A percentile compares a stretch with the other conserved stretches of the same genome.
These are phyloP conservation scores for Leccinum solheimii DNA, from an alignment of 1,284 basidiomycete genomes.

Conservation along the genomic window DNA sequence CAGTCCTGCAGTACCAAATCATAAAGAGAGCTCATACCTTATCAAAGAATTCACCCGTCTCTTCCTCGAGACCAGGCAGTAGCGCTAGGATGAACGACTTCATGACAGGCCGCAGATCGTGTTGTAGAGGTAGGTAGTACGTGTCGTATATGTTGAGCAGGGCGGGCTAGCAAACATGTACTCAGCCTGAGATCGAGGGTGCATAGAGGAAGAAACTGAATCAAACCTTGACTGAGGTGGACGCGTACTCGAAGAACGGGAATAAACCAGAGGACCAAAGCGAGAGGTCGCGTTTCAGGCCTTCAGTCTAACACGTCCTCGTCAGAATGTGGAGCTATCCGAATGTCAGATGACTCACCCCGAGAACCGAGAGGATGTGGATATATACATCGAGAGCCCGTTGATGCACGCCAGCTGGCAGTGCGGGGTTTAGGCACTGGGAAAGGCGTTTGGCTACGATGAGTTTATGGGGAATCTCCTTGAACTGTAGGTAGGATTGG, in stretches of 20 bases:
- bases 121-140: slow-evolving; percentile 87
- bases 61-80: slow-evolving; percentile 93
- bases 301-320: slow-evolving; percentile 65
- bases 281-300: slow-evolving; percentile 83
- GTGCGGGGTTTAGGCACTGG: slow-evolving; percentile 95
- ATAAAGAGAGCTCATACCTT: slow-evolving; percentile 54
- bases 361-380: slow-evolving; percentile 88
- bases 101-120: slow-evolving; percentile 82
- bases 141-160: slow-evolving; percentile 87
- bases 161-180: slow-evolving; percentile 55
- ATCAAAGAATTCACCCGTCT: slow-evolving; percentile 96
- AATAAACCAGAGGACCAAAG: slow-evolving; percentile 97
- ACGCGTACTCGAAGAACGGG: slow-evolving; percentile 98
- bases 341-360: slow-evolving; percentile 52
- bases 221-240: slow-evolving; percentile 87
- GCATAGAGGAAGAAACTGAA: neutral
- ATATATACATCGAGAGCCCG: slow-evolving; percentile 94
- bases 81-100: slow-evolving; percentile 93
- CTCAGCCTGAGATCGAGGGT: neutral
- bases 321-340: slow-evolving; percentile 4
- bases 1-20: slow-evolving; percentile 4
- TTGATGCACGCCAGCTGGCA: slow-evolving; percentile 97
- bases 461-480: slow-evolving; percentile 93
- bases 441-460: slow-evolving; percentile 94
- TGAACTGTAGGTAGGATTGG: slow-evolving; percentile 89